Percentiles rank a stretch among this genome's conserved stretches.
These are phyloP conservation scores for Thalassiosira pacifica DNA, from an alignment of 352 stramenopile genomes.

Conservation along the genomic window DNA sequence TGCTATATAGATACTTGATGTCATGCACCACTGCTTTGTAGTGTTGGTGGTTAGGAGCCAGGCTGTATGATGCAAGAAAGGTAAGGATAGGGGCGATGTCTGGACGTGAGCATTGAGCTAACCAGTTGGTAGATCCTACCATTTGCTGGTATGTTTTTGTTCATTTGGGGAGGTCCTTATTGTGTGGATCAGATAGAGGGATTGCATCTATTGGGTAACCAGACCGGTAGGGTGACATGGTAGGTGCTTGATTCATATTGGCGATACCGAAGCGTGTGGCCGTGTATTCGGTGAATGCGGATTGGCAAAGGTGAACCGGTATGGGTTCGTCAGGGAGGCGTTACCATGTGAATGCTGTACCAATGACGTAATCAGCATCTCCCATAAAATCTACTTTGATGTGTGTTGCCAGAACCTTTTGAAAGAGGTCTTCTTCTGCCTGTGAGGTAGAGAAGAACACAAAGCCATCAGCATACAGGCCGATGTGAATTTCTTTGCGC, in stretches of 20 bases:
- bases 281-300: neutral
- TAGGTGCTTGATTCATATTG: neutral
- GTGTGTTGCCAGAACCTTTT: neutral
- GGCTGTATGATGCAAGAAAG: neutral
- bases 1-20: constrained; percentile 1
- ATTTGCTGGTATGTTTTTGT: neutral
- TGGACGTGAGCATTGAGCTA: neutral
- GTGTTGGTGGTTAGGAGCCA: constrained; percentile 1
- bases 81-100: neutral
- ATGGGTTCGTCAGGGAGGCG: neutral
- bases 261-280: neutral
- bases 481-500: too few species aligned
- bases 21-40: neutral
- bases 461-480: too few species aligned
- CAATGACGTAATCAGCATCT: constrained; percentile 21
- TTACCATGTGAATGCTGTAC: constrained; percentile 13
- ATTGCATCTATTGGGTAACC: constrained; percentile 38
- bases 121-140: neutral
- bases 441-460: neutral
- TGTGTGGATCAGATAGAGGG: neutral
- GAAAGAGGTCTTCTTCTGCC: neutral
- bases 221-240: constrained; percentile 24
- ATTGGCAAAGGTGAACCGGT: neutral
- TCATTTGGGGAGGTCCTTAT: neutral
- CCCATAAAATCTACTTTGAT: constrained; percentile 24